Conservation (phyloP, 2,329 filamentous ascomycete species). For the Aspergillus ruber region DNA sequence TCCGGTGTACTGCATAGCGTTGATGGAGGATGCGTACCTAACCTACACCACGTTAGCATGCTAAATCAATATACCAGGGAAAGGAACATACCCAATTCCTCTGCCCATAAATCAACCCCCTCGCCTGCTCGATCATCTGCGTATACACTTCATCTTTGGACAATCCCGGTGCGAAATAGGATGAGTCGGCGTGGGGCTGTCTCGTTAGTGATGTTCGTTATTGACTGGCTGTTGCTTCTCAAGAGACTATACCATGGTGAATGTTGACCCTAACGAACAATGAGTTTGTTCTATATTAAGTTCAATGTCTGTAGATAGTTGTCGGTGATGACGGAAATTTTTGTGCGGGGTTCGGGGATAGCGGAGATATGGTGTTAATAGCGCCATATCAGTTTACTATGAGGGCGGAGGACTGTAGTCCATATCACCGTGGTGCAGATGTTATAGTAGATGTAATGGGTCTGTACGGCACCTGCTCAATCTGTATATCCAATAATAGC, state of each 20-base stretch:
- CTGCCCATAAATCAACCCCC: conserved; percentile 35
- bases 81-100: conserved; percentile 40
- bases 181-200: conserved; percentile 44
- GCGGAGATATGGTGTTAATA: neutral
- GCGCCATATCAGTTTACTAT: too few species aligned
- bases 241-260: neutral
- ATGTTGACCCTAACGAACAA: too few species aligned
- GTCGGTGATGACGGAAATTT: neutral
- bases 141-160: conserved; percentile 40
- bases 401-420: too few species aligned
- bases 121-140: conserved; percentile 34
- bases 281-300: neutral
- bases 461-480: too few species aligned
- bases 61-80: neutral
- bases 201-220: neutral
- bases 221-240: neutral
- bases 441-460: too few species aligned
- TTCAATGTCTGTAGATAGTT: neutral
- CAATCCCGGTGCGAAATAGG: conserved; percentile 33
- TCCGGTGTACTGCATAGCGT: too few species aligned
- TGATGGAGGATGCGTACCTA: conserved; percentile 26
- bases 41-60: conserved; percentile 14
- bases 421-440: too few species aligned
- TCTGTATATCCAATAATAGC: too few species aligned
- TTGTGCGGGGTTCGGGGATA: neutral